These are phyloP conservation scores for Fusarium torulosum DNA, from an alignment of 2,329 filamentous ascomycete genomes.

Conservation along the genomic window DNA sequence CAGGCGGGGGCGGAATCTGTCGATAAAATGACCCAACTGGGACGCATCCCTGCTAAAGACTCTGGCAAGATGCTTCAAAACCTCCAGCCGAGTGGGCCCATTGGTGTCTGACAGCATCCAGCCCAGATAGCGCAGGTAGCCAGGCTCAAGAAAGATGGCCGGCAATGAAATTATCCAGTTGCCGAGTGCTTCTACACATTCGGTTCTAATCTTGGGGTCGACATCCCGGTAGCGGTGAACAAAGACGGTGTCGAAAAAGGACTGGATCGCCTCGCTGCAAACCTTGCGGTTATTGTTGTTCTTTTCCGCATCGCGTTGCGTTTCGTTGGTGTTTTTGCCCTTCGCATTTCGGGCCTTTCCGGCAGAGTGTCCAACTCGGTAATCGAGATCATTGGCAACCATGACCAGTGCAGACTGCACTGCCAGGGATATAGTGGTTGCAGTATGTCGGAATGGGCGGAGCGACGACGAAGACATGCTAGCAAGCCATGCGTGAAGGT, in stretches of 20 bases:
- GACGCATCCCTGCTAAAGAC: slow-evolving; percentile 86
- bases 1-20: slow-evolving; percentile 86
- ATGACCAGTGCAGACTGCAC: slow-evolving; percentile 83
- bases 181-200: slow-evolving; percentile 88
- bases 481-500: slow-evolving; percentile 88
- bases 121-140: slow-evolving; percentile 91
- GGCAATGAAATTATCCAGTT: slow-evolving; percentile 89
- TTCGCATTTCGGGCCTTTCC: slow-evolving; percentile 81
- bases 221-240: slow-evolving; percentile 96
- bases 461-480: slow-evolving; percentile 90
- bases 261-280: slow-evolving; percentile 79
- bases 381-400: slow-evolving; percentile 77
- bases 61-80: slow-evolving; percentile 82
- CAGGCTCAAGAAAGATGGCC: slow-evolving; percentile 88
- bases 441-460: slow-evolving; percentile 93
- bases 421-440: slow-evolving; percentile 84
- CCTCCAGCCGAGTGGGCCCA: slow-evolving; percentile 81
- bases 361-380: slow-evolving; percentile 78
- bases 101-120: slow-evolving; percentile 93
- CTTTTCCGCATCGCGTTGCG: slow-evolving; percentile 78
- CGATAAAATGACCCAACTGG: slow-evolving; percentile 90
- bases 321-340: slow-evolving; percentile 82
- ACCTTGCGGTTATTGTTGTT: slow-evolving; percentile 76
- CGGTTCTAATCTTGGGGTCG: slow-evolving; percentile 87
- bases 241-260: slow-evolving; percentile 93